Evolutionary conservation across 2,329 filamentous ascomycete species (phyloP).

Genomic region (Bretziella fagacearum): DNA sequence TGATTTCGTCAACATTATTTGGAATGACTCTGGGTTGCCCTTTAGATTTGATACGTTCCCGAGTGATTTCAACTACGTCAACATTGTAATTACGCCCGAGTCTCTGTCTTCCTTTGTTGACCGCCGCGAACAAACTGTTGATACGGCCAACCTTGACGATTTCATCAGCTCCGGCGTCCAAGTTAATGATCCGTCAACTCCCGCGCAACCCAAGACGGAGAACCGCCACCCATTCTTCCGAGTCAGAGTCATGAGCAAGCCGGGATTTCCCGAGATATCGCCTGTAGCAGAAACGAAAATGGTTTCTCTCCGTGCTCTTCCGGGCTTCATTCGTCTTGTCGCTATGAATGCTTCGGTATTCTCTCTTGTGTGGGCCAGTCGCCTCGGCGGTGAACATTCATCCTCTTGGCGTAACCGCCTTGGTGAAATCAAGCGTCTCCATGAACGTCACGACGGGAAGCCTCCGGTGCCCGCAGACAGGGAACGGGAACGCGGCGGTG

Average conservation of each 20-base stretch:
- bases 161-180: neutral
- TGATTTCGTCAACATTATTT: constrained; percentile 95
- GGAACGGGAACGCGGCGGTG: constrained; percentile 16
- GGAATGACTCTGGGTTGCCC: constrained; percentile 83
- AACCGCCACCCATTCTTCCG: constrained; percentile 53
- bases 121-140: constrained; percentile 29
- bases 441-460: constrained; percentile 45
- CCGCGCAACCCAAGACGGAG: neutral
- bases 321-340: constrained; percentile 70
- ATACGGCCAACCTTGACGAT: neutral
- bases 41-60: constrained; percentile 87
- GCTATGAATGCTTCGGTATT: constrained; percentile 91
- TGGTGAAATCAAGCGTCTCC: constrained; percentile 65
- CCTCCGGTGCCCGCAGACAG: neutral
- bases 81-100: constrained; percentile 87
- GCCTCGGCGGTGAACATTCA: constrained; percentile 62
- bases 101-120: constrained; percentile 62
- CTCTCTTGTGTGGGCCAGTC: constrained; percentile 70
- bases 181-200: neutral
- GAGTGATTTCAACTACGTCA: constrained; percentile 90
- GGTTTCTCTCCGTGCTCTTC: constrained; percentile 64
- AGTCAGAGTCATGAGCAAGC: constrained; percentile 75
- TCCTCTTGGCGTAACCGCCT: constrained; percentile 82
- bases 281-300: constrained; percentile 81
- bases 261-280: constrained; percentile 80